Conservation (phyloP, 208 protist genomes). For the Leishmania braziliensis region DNA sequence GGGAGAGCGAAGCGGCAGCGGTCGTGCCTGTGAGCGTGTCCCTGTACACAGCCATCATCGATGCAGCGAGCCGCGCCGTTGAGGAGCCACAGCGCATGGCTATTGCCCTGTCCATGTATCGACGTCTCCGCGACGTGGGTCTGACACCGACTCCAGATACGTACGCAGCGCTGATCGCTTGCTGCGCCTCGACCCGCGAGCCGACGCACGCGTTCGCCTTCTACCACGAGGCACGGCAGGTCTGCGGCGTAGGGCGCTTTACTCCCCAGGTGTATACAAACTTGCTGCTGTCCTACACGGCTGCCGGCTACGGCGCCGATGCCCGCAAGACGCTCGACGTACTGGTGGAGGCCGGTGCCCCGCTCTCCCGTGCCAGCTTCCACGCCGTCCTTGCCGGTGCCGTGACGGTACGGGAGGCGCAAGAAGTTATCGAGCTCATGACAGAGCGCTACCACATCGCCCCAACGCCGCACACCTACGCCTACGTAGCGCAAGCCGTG, state of each 20-base stretch:
- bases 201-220: constrained; percentile 85
- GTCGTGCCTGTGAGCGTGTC: constrained; percentile 71
- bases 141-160: constrained; percentile 56
- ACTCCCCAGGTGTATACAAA: constrained; percentile 75
- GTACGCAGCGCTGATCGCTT: constrained; percentile 82
- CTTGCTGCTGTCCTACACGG: constrained; percentile 68
- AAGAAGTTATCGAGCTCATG: constrained; percentile 79
- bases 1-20: constrained; percentile 48
- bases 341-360: constrained; percentile 79
- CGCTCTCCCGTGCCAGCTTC: constrained; percentile 68
- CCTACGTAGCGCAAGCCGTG: constrained; percentile 58
- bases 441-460: constrained; percentile 54
- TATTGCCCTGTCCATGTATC: constrained; percentile 80
- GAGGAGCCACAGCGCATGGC: constrained; percentile 63
- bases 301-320: constrained; percentile 69
- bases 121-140: constrained; percentile 66
- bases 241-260: constrained; percentile 50
- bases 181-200: constrained; percentile 63
- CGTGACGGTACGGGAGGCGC: constrained; percentile 65
- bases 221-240: constrained; percentile 75
- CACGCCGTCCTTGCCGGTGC: constrained; percentile 72
- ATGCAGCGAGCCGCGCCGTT: constrained; percentile 57
- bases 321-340: constrained; percentile 73
- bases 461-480: constrained; percentile 78
- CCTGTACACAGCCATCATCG: constrained; percentile 80